phyloP scores from a whole-genome alignment of 2,329 filamentous ascomycete genomes.

The Venturiaceae sp. region DNA sequence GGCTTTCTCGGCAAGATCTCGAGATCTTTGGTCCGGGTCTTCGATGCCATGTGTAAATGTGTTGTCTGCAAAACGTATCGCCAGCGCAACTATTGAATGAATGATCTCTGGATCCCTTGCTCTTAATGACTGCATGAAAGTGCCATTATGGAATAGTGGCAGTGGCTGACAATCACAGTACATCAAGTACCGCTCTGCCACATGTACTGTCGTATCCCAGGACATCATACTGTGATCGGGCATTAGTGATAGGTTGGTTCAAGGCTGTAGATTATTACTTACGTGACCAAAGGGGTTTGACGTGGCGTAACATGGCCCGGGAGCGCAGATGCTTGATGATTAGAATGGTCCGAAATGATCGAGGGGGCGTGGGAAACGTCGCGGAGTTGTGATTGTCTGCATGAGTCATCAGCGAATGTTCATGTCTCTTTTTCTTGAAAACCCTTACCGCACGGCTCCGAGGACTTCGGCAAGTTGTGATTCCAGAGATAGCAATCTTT shows the following conservation, averaged over 20 bases:
- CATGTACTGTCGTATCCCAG: slow-evolving; percentile 9
- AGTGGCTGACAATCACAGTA: slow-evolving; percentile 43
- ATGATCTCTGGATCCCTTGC: slow-evolving; percentile 27
- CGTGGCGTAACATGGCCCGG: not conserved
- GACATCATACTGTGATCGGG: not conserved
- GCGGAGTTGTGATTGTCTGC: not conserved
- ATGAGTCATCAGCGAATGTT: not conserved
- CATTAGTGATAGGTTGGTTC: not conserved
- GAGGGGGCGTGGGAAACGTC: not conserved
- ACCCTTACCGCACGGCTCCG: not conserved
- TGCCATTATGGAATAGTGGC: slow-evolving; percentile 32
- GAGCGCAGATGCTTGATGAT: not conserved
- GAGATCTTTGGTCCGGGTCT: not conserved
- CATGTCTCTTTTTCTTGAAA: not conserved
- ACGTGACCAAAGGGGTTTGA: not conserved
- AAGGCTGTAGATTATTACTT: not conserved
- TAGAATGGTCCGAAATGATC: not conserved
- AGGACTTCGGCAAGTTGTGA: not conserved
- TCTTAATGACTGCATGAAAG: slow-evolving; percentile 30
- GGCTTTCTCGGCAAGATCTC: slow-evolving; percentile 19
- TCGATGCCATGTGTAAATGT: slow-evolving; percentile 15
- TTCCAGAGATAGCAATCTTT: not conserved
- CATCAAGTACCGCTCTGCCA: slow-evolving; percentile 33
- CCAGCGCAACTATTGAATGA: slow-evolving; percentile 29
- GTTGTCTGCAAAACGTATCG: slow-evolving; percentile 30